A percentile compares a stretch with the other conserved stretches of the same genome.
Conservation (phyloP, 805 yeast species). For the Teunomyces gatunensis region DNA sequence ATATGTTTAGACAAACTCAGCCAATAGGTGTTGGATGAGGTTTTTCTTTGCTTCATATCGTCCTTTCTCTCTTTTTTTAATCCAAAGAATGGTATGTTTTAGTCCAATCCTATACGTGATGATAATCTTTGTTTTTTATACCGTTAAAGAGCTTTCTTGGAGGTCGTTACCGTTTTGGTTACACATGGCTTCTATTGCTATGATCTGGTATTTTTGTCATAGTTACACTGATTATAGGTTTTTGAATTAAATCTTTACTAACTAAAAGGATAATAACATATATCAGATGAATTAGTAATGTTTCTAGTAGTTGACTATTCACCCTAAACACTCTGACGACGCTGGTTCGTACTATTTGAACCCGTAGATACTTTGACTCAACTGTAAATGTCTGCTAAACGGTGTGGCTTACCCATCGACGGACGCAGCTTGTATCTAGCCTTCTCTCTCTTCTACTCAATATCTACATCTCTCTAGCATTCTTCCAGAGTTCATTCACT, state of each 20-base stretch:
- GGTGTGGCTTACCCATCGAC: too few relatives aligned
- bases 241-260: not conserved
- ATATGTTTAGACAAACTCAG: not conserved
- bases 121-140: conserved; percentile 30
- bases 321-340: too few relatives aligned
- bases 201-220: conserved; percentile 74
- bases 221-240: conserved; percentile 69
- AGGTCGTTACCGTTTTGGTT: conserved; percentile 52
- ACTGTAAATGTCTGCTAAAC: too few relatives aligned
- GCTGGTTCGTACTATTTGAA: not conserved
- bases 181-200: conserved; percentile 43
- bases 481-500: not conserved
- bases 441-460: not conserved
- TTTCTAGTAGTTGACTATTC: too few relatives aligned
- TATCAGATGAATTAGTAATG: not conserved
- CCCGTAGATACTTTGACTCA: too few relatives aligned
- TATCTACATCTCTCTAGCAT: not conserved
- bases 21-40: conserved; percentile 1
- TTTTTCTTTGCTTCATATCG: not conserved
- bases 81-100: not conserved
- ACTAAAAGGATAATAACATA: not conserved
- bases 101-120: conserved; percentile 22
- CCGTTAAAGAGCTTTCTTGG: conserved; percentile 39
- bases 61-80: not conserved
- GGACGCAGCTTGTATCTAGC: not conserved